Evolutionary conservation across 2,329 filamentous ascomycete genomes (phyloP), one percentile per base, ranked within the genome.

Genomic region (Knoxdaviesia capensis): DNA sequence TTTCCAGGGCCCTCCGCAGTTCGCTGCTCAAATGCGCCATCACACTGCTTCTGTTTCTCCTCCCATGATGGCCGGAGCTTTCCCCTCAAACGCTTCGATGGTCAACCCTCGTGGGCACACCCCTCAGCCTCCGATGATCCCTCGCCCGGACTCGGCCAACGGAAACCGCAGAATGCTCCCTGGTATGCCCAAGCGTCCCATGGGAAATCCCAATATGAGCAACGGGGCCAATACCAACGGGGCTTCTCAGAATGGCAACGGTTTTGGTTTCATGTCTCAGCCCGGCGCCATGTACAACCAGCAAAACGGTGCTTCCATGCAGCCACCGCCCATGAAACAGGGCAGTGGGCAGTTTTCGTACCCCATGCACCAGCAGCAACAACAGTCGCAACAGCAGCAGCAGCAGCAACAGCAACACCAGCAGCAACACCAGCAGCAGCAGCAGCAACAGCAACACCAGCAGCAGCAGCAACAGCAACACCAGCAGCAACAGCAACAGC

Each of bases 11-110:
- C 76, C 76, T 43, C 74, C 76, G 39, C 80, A 84, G 49, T 74
- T 75, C 50, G 81, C 81, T 47, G 69, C 74, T 51, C 83, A 88
- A 52, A 78, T 93, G 49, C 72, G 83, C 54, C 80, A 90, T 51
- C 72, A 78, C 43, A 86, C 84, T 20, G 81, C 85, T 7, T 92
- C 85, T 29, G 82, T 79, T 32, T 94, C 88, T 29, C 88, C 88
- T 44, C 88, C 88, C 3, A 83, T 94, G 49, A 71, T 73, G 41
- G 92, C 86, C 53, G 79, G 79, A 48, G 70, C 79, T 29, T 45
- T 48, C 70, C 73, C 29, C 85, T 79, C 51, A 73, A 75, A 48
- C 58, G 65, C 51, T 52, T 55, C 50, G 20, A 20, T 20, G 20
- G 20, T 20, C 20, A 20, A 20, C n/a, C 65, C 63, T 43, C 75